Conservation (phyloP, 139 green algal species). For the Raphidocelis subcapitata region DNA sequence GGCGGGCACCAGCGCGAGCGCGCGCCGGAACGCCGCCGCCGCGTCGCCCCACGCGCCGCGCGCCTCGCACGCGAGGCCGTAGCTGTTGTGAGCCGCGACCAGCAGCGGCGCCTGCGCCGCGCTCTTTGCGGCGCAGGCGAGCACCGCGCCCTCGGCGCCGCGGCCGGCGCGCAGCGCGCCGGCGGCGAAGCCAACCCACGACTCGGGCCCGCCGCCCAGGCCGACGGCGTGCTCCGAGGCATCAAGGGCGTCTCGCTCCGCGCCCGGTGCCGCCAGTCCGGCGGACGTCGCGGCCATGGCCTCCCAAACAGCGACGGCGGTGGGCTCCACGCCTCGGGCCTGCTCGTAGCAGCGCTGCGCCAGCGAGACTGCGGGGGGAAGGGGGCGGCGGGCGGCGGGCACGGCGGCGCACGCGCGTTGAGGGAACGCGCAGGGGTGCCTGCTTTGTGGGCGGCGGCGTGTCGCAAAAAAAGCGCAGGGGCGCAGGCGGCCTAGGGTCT, state of each 20-base stretch:
- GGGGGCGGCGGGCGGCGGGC: background rate
- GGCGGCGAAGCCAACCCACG: slow-evolving; percentile 30
- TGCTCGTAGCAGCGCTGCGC: slow-evolving; percentile 59
- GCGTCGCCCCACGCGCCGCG: slow-evolving; percentile 33
- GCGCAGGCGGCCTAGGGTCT: no score
- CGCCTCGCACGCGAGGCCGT: slow-evolving; percentile 55
- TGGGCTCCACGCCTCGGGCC: slow-evolving; percentile 59
- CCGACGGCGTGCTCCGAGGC: slow-evolving; percentile 54
- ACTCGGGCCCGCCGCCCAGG: slow-evolving; percentile 51
- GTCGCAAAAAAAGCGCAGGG: no score
- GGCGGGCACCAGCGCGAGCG: slow-evolving; percentile 28
- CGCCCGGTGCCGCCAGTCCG: background rate
- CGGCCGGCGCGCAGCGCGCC: slow-evolving; percentile 12
- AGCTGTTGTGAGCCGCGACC: slow-evolving; percentile 43
- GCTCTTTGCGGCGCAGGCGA: slow-evolving; percentile 44
- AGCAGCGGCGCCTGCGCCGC: slow-evolving; percentile 57
- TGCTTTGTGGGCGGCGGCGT: no score
- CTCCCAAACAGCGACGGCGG: slow-evolving; percentile 68
- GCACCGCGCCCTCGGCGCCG: slow-evolving; percentile 23
- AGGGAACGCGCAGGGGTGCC: no score
- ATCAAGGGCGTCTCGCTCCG: slow-evolving; percentile 18
- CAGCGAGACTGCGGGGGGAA: slow-evolving; percentile 22
- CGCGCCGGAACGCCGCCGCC: slow-evolving; percentile 11
- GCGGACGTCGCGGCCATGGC: slow-evolving; percentile 58
- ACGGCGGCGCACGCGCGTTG: no score